A percentile compares a stretch with the other conserved stretches of the same genome.
phyloP scores from a whole-genome alignment of 2,329 filamentous ascomycete genomes.

The Ceratocystis smalleyi region DNA sequence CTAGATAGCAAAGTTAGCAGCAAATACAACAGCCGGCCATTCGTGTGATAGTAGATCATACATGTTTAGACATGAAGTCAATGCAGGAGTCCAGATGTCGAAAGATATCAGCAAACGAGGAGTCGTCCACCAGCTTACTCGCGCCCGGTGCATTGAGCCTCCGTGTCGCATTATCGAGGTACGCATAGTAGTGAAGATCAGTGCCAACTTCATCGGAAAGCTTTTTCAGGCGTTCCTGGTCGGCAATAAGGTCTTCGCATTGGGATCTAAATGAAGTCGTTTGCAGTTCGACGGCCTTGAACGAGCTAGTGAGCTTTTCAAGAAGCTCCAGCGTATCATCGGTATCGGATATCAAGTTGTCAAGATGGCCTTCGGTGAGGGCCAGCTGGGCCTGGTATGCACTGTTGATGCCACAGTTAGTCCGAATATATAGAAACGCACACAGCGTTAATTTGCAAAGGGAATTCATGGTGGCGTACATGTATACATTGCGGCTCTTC shows the following conservation, averaged over 20 bases:
- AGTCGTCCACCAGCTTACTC: conserved; percentile 66
- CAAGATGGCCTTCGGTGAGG: conserved; percentile 67
- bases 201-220: conserved; percentile 74
- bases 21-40: not conserved
- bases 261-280: conserved; percentile 86
- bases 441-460: not conserved
- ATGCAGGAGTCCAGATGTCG: conserved; percentile 78
- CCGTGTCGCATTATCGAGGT: conserved; percentile 78
- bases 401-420: conserved; percentile 26
- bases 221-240: conserved; percentile 62
- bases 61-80: conserved; percentile 78
- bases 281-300: conserved; percentile 73
- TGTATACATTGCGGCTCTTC: conserved; percentile 11
- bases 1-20: conserved; percentile 28
- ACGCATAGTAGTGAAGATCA: conserved; percentile 87
- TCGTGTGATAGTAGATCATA: conserved; percentile 28
- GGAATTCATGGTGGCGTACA: conserved; percentile 35
- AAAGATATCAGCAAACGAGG: conserved; percentile 77
- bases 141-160: conserved; percentile 85
- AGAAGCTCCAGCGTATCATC: conserved; percentile 60
- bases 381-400: conserved; percentile 68
- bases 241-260: conserved; percentile 71
- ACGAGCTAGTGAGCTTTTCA: conserved; percentile 66
- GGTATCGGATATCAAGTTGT: conserved; percentile 62
- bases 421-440: not conserved